These are phyloP conservation scores for Aureobasidium pullulans DNA, from an alignment of 2,329 filamentous ascomycete species.

Conservation along the genomic window DNA sequence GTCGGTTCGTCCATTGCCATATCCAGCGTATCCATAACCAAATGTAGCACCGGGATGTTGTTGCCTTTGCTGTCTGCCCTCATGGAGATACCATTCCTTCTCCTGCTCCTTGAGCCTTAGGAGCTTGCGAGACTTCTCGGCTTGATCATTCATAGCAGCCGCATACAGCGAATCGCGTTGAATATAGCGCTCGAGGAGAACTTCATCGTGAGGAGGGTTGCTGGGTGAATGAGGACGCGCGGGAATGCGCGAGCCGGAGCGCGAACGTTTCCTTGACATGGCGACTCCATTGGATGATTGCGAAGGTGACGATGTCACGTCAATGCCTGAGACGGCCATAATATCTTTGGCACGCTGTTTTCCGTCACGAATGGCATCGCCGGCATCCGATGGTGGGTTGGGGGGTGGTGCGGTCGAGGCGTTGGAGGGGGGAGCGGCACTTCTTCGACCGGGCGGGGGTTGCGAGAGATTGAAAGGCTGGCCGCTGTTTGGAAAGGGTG, in stretches of 20 bases:
- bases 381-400: conserved; percentile 19
- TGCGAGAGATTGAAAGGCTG: conserved; percentile 17
- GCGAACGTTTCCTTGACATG: conserved; percentile 50
- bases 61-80: conserved; percentile 55
- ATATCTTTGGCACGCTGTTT: conserved; percentile 55
- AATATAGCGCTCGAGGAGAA: conserved; percentile 55
- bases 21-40: conserved; percentile 74
- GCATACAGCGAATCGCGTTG: conserved; percentile 56
- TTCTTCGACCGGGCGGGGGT: conserved; percentile 14
- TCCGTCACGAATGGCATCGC: conserved; percentile 47
- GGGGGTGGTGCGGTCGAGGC: conserved; percentile 10
- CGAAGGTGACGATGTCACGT: conserved; percentile 23
- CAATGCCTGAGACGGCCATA: conserved; percentile 45
- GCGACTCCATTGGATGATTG: conserved; percentile 25
- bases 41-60: conserved; percentile 53
- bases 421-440: conserved; percentile 4
- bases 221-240: conserved; percentile 25
- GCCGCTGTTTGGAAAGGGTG: conserved; percentile 11
- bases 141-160: conserved; percentile 45
- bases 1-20: conserved; percentile 78
- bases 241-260: conserved; percentile 49
- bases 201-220: conserved; percentile 22
- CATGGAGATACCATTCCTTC: conserved; percentile 57
- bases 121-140: conserved; percentile 34
- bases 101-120: conserved; percentile 59